phyloP scores from a whole-genome alignment of 192 early-diverging fungal genomes.

The Entophlyctis helioformis region DNA sequence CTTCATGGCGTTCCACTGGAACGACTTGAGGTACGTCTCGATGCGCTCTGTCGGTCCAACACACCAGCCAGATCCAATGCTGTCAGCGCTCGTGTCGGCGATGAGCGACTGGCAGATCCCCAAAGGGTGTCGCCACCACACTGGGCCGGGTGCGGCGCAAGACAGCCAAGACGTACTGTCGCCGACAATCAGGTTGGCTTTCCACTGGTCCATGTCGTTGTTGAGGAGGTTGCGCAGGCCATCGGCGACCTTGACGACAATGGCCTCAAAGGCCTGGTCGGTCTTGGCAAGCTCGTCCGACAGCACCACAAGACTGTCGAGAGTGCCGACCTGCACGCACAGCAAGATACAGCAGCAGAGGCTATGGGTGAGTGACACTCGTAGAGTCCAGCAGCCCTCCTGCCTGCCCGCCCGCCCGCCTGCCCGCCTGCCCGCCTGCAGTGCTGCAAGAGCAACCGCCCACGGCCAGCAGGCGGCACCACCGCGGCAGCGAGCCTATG shows the following conservation, averaged over 20 bases:
- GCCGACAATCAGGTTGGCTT: slow-evolving; percentile 55
- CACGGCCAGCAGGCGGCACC: too few species aligned
- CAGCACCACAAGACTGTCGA: slow-evolving; percentile 83
- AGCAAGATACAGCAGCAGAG: not conserved
- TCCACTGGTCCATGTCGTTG: slow-evolving; percentile 48
- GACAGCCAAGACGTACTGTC: slow-evolving; percentile 61
- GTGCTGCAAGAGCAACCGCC: too few species aligned
- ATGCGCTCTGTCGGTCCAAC: slow-evolving; percentile 52
- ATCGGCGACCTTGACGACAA: slow-evolving; percentile 74
- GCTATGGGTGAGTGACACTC: too few species aligned
- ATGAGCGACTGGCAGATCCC: too few species aligned
- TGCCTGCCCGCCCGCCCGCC: too few species aligned
- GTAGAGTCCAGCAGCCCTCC: too few species aligned
- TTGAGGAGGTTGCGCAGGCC: slow-evolving; percentile 65
- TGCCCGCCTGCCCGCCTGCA: too few species aligned
- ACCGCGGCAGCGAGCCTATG: too few species aligned
- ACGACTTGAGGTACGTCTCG: slow-evolving; percentile 74
- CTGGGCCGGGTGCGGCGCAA: too few species aligned
- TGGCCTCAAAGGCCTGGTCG: slow-evolving; percentile 64
- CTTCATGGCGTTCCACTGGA: slow-evolving; percentile 95
- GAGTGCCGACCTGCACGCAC: slow-evolving; percentile 73
- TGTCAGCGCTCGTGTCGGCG: too few species aligned
- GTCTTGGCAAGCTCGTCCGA: slow-evolving; percentile 90
- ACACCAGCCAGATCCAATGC: not conserved
- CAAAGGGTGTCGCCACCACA: too few species aligned